A percentile compares a stretch with the other conserved stretches of the same genome.
Evolutionary conservation across 495 filamentous ascomycete species (phyloP).

Genomic region (Talaromyces ruber): DNA sequence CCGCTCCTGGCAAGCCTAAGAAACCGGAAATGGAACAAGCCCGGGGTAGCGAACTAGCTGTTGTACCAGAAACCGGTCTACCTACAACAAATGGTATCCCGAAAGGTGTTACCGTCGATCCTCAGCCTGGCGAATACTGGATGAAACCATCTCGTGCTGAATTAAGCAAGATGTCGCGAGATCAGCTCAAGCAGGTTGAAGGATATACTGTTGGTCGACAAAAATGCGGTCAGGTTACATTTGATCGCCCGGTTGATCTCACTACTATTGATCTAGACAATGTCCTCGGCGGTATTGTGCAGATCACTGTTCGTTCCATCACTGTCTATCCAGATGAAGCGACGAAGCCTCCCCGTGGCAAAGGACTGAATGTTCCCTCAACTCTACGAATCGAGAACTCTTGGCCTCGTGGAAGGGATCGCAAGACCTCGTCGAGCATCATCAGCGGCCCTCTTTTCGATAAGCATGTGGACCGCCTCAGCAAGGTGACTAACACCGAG

Average conservation of each 20-base stretch:
- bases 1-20: constrained; percentile 13
- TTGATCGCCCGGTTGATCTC: constrained; percentile 75
- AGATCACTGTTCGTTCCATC: constrained; percentile 62
- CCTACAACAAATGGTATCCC: constrained; percentile 22
- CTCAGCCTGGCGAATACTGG: constrained; percentile 69
- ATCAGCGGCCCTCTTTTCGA: constrained; percentile 52
- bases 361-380: constrained; percentile 85
- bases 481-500: constrained; percentile 64
- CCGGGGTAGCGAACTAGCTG: constrained; percentile 65
- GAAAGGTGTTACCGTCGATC: constrained; percentile 36
- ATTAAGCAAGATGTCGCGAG: constrained; percentile 62
- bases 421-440: constrained; percentile 41
- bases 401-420: constrained; percentile 68
- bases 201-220: constrained; percentile 76
- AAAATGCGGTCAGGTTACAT: constrained; percentile 68
- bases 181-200: constrained; percentile 60
- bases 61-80: constrained; percentile 57
- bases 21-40: constrained; percentile 65
- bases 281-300: constrained; percentile 63
- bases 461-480: constrained; percentile 77
- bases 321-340: constrained; percentile 75
- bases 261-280: constrained; percentile 60
- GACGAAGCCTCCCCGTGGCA: constrained; percentile 72
- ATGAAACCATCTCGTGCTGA: constrained; percentile 67
- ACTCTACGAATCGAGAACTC: constrained; percentile 79